Conservation (phyloP, 2,329 filamentous ascomycete species). For the Exophiala spinifera region DNA sequence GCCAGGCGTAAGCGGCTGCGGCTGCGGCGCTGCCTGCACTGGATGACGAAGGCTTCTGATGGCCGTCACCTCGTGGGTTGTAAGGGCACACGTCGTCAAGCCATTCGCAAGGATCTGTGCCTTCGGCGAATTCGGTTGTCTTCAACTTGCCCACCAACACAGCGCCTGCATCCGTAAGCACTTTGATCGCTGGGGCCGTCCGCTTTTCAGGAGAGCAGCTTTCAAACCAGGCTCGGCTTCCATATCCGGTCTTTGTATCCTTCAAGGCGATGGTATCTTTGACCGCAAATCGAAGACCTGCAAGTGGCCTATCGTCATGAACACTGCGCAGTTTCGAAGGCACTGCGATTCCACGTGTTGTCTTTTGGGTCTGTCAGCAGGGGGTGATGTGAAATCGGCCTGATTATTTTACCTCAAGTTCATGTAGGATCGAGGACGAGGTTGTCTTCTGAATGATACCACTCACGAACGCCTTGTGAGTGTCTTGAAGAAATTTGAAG, state of each 20-base stretch:
- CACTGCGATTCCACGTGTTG: constrained; percentile 9
- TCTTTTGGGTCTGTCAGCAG: background rate
- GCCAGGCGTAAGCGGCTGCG: constrained; percentile 36
- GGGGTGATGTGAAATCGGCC: background rate
- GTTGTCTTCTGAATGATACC: constrained; percentile 10
- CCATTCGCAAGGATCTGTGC: constrained; percentile 27
- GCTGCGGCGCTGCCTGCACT: constrained; percentile 31
- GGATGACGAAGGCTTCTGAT: constrained; percentile 33
- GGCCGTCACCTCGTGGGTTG: constrained; percentile 39
- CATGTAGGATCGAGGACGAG: constrained; percentile 5
- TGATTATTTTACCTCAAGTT: constrained; percentile 6
- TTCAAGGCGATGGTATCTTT: constrained; percentile 26
- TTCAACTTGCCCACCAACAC: constrained; percentile 24
- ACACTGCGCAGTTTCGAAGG: constrained; percentile 18
- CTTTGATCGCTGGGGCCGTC: constrained; percentile 22
- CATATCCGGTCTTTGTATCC: constrained; percentile 21
- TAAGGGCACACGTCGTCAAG: constrained; percentile 39
- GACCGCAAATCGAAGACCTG: constrained; percentile 23
- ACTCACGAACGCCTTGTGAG: constrained; percentile 22
- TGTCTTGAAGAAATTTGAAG: constrained; percentile 16
- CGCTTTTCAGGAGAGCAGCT: constrained; percentile 14
- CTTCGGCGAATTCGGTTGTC: constrained; percentile 26
- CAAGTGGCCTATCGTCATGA: constrained; percentile 13
- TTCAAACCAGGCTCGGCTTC: constrained; percentile 22
- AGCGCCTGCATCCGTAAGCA: constrained; percentile 26